Percentiles rank a stretch among this genome's conserved stretches.
These are phyloP conservation scores for Nicotiana tabacum DNA, from an alignment of 257 asterid species.

Conservation along the genomic window DNA sequence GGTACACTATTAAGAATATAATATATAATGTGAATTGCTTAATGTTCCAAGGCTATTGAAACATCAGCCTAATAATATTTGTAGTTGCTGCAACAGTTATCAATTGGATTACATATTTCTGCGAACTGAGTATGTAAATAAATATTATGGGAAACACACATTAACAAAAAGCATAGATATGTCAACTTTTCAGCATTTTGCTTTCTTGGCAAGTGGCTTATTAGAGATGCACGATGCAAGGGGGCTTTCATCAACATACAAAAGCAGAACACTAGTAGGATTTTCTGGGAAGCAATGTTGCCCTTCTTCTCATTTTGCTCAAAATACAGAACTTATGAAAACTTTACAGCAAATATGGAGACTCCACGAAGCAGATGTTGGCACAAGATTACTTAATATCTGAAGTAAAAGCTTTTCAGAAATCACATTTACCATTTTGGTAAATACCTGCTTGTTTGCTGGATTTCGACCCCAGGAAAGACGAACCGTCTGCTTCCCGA, in stretches of 20 bases:
- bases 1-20: background rate
- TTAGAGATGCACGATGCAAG: background rate
- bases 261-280: background rate
- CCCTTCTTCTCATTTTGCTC: background rate
- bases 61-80: background rate
- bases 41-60: background rate
- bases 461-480: constrained; percentile 23
- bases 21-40: background rate
- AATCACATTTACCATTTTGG: background rate
- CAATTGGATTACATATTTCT: background rate
- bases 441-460: constrained; percentile 18
- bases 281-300: background rate
- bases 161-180: background rate
- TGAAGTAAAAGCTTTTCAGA: background rate
- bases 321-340: background rate
- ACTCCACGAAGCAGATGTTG: background rate
- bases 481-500: constrained; percentile 25
- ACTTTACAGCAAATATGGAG: background rate
- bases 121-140: background rate
- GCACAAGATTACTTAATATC: background rate
- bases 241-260: background rate
- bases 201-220: background rate
- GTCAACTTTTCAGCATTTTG: background rate
- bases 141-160: background rate
- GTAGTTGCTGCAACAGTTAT: background rate